Conservation (phyloP, 2,329 filamentous ascomycete species). For the Sclerotinia minor region DNA sequence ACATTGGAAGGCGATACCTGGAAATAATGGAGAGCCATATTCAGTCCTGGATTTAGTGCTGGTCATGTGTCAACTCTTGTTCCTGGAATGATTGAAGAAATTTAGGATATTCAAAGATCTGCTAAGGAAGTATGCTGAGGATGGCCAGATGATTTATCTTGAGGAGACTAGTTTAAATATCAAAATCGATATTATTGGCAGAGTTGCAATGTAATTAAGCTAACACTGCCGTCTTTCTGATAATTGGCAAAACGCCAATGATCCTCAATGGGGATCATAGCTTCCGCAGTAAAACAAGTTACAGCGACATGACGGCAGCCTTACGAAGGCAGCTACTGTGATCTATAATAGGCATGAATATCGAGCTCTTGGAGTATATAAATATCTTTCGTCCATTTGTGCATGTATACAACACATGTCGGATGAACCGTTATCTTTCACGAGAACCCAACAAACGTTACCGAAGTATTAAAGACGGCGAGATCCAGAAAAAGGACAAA, state of each 20-base stretch:
- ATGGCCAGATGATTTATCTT: not conserved
- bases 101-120: slow-evolving; percentile 20
- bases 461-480: not conserved
- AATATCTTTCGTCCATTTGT: slow-evolving; percentile 14
- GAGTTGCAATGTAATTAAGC: slow-evolving; percentile 15
- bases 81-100: slow-evolving; percentile 27
- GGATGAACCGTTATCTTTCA: slow-evolving; percentile 14
- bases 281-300: not conserved
- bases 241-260: not conserved
- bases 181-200: slow-evolving; percentile 11
- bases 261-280: not conserved
- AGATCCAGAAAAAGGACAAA: not conserved
- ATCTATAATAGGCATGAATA: slow-evolving; percentile 4
- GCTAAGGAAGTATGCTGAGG: slow-evolving; percentile 1
- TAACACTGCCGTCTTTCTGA: too few species aligned
- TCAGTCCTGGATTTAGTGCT: slow-evolving; percentile 29
- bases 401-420: not conserved
- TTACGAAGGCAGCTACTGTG: slow-evolving; percentile 1
- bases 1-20: slow-evolving; percentile 23
- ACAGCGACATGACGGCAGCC: slow-evolving; percentile 11
- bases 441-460: slow-evolving; percentile 1
- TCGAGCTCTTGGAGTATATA: slow-evolving; percentile 15
- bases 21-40: slow-evolving; percentile 27
- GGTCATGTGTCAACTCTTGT: slow-evolving; percentile 24
- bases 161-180: not conserved